Conservation (phyloP, 2,329 filamentous ascomycete genomes). For the Pseudopithomyces chartarum region DNA sequence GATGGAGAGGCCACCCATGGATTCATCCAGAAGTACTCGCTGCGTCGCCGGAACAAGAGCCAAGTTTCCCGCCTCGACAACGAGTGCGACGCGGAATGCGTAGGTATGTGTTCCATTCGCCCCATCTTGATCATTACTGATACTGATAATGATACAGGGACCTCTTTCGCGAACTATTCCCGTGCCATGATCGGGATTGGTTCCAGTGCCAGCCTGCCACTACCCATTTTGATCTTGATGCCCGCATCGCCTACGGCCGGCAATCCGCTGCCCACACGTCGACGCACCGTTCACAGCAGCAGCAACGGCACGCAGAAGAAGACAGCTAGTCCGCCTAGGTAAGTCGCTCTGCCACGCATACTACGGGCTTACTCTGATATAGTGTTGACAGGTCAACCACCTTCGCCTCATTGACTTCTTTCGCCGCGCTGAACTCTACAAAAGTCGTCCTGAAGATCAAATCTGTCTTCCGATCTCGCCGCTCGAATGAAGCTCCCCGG, state of each 20-base stretch:
- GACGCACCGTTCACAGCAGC: neutral
- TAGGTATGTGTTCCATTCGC: neutral
- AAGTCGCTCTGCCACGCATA: neutral
- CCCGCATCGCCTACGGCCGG: neutral
- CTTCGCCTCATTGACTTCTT: no score
- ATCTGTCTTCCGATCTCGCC: no score
- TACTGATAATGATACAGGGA: neutral
- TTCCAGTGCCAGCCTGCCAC: neutral
- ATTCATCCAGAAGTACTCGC: neutral
- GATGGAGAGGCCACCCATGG: neutral
- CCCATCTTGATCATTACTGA: neutral
- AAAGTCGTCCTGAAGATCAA: no score
- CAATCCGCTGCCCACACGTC: neutral
- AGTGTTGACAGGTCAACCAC: no score
- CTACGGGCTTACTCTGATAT: neutral
- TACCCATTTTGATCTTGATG: neutral
- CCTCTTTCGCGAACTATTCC: neutral
- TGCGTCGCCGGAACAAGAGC: neutral
- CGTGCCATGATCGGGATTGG: neutral
- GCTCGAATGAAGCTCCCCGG: no score
- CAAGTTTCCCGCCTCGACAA: neutral
- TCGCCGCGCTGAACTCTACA: no score
- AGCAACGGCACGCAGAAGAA: no score
- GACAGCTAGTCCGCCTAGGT: neutral
- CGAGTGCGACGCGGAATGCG: neutral